Evolutionary conservation across 129 eudicot genomes (phyloP), one percentile per base, ranked within the genome.

Genomic region (Rutidosis leptorrhynchoides): DNA sequence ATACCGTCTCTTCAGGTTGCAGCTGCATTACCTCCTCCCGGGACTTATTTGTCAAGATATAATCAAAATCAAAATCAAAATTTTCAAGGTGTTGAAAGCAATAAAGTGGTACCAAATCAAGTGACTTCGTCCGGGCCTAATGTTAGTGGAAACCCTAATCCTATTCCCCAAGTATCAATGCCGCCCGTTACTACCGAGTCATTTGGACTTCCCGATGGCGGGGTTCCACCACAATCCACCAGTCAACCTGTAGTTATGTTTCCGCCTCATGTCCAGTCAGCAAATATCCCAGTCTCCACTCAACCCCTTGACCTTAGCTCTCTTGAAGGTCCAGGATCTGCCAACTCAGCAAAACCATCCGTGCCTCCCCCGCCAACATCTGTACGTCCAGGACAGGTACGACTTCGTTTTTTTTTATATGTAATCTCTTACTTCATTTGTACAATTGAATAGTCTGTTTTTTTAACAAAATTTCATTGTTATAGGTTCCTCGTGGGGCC

Each of bases 311-410:
- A 93, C 75, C 92, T 93, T 57, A 93, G 99, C 67, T 79, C 95
- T 29, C 91, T 93, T 37, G 99, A 89, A 80, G 83, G 72, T 71
- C 95, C 95, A 45, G 95, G 96, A 15, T 69, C 96, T 19, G 77
- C 58, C 9, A 78, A 64, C 61, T 58, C 88, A 30, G 86, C 68
- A 60, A 82, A 82, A 80, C 33, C 84, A 65, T 68, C 89, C 46
- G 89, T 85, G 22, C 95, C 74, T 19, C 81, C 96, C 42, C 87
- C 98, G 20, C 97, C 97, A 37, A 85, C 82, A 78, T 73, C 96
- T 67, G 99, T 93, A 75, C 99, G 99, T 62, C 99, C 99, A 54
- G 99, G 99, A 35, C 99, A 88, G 90, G 99, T 93, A 57, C 16
- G n/a, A 10, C 23, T 8, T 66, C 24, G 27, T 55, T 42, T 56